Conservation (phyloP, 495 filamentous ascomycete genomes). For the Aspergillus nidulans region DNA sequence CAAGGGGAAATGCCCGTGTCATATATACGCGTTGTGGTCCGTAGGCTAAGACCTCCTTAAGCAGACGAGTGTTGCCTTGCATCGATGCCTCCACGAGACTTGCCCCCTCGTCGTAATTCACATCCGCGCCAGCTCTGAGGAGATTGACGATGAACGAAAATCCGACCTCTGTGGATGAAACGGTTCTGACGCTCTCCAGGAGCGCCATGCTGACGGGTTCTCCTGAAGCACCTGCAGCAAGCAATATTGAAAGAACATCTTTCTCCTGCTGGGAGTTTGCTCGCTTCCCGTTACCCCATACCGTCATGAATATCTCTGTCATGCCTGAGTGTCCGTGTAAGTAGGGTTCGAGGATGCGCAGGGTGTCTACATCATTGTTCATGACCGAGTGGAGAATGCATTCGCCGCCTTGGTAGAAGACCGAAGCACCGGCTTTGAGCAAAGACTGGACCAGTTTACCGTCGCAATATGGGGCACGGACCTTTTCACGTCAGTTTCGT, state of each 20-base stretch:
- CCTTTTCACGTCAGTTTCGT: background rate
- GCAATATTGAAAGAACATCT: conserved; percentile 6
- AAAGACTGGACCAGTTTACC: background rate
- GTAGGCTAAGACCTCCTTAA: conserved; percentile 1
- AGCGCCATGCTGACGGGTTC: conserved; percentile 6
- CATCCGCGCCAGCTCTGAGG: conserved; percentile 7
- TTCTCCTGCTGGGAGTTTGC: conserved; percentile 9
- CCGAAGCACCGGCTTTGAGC: conserved; percentile 1
- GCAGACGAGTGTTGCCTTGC: background rate
- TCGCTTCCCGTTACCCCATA: conserved; percentile 4
- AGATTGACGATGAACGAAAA: conserved; percentile 6
- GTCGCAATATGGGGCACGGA: conserved; percentile 2
- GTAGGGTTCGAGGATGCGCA: conserved; percentile 3
- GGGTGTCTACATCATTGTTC: conserved; percentile 3
- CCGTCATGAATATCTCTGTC: conserved; percentile 5
- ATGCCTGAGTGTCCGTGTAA: background rate
- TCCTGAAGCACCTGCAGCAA: conserved; percentile 1
- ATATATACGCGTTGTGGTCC: background rate
- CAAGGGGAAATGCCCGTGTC: conserved; percentile 3
- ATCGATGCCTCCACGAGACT: conserved; percentile 3
- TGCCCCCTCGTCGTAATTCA: conserved; percentile 6
- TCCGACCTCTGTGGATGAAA: background rate
- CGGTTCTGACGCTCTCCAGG: conserved; percentile 5
- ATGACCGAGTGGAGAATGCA: conserved; percentile 9
- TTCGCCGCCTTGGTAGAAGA: conserved; percentile 6